These are phyloP conservation scores for Botryotinia calthae DNA, from an alignment of 2,329 filamentous ascomycete genomes.

Conservation along the genomic window DNA sequence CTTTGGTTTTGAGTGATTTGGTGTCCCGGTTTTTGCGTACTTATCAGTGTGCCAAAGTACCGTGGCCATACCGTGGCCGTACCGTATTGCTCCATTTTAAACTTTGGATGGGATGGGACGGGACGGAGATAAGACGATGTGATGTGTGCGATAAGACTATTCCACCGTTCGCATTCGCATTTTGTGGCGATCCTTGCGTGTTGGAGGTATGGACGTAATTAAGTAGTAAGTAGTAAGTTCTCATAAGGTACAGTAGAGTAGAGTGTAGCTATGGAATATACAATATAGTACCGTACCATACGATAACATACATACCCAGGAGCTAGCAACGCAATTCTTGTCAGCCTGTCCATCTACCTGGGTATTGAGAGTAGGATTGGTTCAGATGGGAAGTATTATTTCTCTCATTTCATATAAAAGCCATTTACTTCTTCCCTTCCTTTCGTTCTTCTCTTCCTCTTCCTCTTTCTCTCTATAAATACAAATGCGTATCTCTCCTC, in stretches of 20 bases:
- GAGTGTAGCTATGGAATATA: not conserved
- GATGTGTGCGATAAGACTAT: not conserved
- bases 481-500: conserved; percentile 47
- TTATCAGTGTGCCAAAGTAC: too few relatives aligned
- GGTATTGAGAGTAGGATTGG: not conserved
- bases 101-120: not conserved
- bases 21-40: too few relatives aligned
- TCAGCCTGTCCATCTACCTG: not conserved
- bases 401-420: not conserved
- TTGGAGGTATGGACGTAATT: not conserved
- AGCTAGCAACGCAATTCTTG: not conserved
- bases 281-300: not conserved
- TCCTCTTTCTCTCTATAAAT: conserved; percentile 43
- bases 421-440: not conserved
- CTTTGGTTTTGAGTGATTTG: too few relatives aligned
- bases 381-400: not conserved
- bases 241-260: not conserved
- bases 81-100: not conserved
- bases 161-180: not conserved
- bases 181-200: not conserved
- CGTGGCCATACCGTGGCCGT: not conserved
- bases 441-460: conserved; percentile 28
- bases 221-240: not conserved
- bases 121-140: not conserved
- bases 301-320: not conserved